Conservation (phyloP, 2,329 filamentous ascomycete genomes). For the Epichloe coenophiala region DNA sequence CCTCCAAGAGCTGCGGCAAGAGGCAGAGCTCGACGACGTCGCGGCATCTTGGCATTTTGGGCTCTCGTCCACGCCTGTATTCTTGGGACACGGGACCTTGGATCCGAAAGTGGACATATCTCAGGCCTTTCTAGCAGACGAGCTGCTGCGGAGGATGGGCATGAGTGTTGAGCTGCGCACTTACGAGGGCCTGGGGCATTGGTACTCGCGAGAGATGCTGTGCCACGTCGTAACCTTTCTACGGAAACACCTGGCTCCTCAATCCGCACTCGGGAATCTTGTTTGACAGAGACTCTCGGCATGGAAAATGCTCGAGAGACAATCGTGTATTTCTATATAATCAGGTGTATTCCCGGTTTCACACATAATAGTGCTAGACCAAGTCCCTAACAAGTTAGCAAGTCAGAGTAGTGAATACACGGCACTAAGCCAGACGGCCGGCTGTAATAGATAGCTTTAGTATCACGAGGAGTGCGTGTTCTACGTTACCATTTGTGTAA, state of each 20-base stretch:
- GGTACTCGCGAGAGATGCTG: constrained; percentile 29
- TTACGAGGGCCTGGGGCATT: constrained; percentile 31
- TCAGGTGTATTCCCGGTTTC: no score
- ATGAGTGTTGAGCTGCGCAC: constrained; percentile 21
- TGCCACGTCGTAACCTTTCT: constrained; percentile 23
- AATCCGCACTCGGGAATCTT: no score
- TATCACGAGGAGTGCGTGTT: no score
- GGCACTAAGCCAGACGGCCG: no score
- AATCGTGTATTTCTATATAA: no score
- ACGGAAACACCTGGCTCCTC: background rate
- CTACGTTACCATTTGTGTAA: no score
- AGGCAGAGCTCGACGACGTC: constrained; percentile 13
- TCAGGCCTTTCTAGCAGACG: constrained; percentile 21
- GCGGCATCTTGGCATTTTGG: background rate
- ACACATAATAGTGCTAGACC: no score
- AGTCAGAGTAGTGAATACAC: no score
- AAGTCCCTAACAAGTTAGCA: constrained; percentile 8
- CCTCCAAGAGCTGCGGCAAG: constrained; percentile 14
- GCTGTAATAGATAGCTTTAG: no score
- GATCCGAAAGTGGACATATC: constrained; percentile 27
- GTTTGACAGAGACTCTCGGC: no score
- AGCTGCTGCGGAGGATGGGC: constrained; percentile 21
- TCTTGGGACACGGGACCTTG: constrained; percentile 30
- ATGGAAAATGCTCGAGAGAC: no score
- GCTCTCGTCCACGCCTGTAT: constrained; percentile 23